These are phyloP conservation scores for Corinectria fuckeliana DNA, from an alignment of 2,329 filamentous ascomycete genomes.

Conservation along the genomic window DNA sequence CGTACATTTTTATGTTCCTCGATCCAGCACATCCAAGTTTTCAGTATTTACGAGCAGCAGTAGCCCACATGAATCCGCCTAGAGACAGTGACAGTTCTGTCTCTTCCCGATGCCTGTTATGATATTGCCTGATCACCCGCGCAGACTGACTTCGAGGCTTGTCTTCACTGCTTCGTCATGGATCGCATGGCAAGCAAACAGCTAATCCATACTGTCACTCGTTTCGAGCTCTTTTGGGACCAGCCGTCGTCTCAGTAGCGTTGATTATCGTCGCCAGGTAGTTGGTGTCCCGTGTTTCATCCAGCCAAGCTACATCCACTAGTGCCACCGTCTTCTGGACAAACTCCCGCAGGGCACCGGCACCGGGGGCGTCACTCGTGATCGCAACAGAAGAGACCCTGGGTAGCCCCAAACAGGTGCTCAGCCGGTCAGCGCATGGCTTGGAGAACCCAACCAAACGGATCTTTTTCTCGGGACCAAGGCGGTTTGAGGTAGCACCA, in stretches of 20 bases:
- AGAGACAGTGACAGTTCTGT: not conserved
- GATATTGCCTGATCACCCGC: too few species aligned
- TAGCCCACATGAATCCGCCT: not conserved
- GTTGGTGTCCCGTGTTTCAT: constrained; percentile 24
- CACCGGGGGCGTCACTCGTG: constrained; percentile 60
- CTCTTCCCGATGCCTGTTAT: not conserved
- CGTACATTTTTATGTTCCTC: not conserved
- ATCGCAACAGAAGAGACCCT: constrained; percentile 71
- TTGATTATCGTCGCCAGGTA: constrained; percentile 46
- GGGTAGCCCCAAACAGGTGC: constrained; percentile 63
- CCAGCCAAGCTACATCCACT: constrained; percentile 62
- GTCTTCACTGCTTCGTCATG: not conserved
- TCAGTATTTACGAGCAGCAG: not conserved
- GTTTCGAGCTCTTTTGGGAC: constrained; percentile 38
- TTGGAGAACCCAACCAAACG: constrained; percentile 69
- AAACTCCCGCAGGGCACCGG: constrained; percentile 63
- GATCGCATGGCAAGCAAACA: not conserved
- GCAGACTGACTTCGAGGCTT: too few species aligned
- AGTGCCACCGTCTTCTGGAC: constrained; percentile 58
- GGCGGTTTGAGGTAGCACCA: constrained; percentile 54
- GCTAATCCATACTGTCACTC: constrained; percentile 6
- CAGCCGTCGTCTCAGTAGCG: constrained; percentile 45
- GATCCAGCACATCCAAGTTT: not conserved
- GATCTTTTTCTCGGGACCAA: constrained; percentile 49
- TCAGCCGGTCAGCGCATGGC: constrained; percentile 63